Percentiles rank a stretch among this genome's conserved stretches.
Conservation (phyloP, 805 yeast species). For the Saccharomyces mikatae region DNA sequence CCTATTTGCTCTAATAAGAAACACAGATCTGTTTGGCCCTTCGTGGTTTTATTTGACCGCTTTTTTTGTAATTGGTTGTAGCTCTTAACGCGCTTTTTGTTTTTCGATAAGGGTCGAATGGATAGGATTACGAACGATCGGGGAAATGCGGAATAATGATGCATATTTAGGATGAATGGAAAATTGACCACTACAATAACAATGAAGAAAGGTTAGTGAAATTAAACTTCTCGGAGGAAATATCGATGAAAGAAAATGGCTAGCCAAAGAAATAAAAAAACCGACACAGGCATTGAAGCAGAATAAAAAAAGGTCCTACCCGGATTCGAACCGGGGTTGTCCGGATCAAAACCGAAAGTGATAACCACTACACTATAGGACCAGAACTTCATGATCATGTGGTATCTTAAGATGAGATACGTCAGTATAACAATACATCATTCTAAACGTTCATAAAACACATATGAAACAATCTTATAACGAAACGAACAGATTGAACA, state of each 20-base stretch:
- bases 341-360: constrained; percentile 76
- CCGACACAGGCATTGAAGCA: background rate
- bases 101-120: background rate
- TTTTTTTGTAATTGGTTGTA: background rate
- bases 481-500: too few species aligned
- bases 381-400: background rate
- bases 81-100: background rate
- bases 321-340: constrained; percentile 83
- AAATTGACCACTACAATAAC: background rate
- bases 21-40: background rate
- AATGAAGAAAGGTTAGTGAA: background rate
- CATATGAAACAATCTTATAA: too few species aligned
- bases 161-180: background rate
- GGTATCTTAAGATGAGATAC: too few species aligned
- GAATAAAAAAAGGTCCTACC: constrained; percentile 57
- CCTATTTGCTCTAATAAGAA: background rate
- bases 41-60: background rate
- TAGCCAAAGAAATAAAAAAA: background rate
- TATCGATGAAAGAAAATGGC: background rate
- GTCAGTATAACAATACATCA: too few species aligned
- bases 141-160: background rate
- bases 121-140: background rate
- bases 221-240: background rate
- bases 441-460: too few species aligned
- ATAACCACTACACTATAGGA: constrained; percentile 69